Conservation (phyloP, 176 grass and related monocot genomes). For the Juncus inflexus region DNA sequence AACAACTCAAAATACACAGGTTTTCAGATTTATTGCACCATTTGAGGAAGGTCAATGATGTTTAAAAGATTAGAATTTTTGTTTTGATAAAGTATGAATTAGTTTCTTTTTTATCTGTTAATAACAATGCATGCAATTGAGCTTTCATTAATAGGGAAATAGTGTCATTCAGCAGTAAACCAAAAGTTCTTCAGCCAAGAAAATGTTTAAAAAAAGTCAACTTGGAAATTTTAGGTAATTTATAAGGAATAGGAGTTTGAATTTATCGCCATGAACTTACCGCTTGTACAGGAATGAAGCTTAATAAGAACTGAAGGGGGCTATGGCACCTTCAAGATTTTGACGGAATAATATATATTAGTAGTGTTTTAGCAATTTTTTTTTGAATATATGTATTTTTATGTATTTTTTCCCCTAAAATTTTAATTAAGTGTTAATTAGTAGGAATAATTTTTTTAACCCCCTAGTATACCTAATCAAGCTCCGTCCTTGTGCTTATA, state of each 20-base stretch:
- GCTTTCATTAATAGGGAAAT: not conserved
- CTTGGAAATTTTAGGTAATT: not conserved
- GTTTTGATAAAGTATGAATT: slow-evolving; percentile 12
- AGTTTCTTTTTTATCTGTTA: slow-evolving; percentile 1
- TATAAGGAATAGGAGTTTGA: not conserved
- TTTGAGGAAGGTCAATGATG: slow-evolving; percentile 34
- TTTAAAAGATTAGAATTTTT: slow-evolving; percentile 17
- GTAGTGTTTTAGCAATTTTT: too few relatives aligned
- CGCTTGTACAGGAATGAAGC: not conserved
- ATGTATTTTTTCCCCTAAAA: not conserved
- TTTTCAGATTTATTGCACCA: slow-evolving; percentile 27
- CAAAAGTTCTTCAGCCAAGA: not conserved
- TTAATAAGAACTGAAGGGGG: not conserved
- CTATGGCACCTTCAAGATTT: too few relatives aligned
- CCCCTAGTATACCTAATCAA: not conserved
- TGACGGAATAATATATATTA: too few relatives aligned
- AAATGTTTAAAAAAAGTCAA: not conserved
- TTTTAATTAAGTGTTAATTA: not conserved
- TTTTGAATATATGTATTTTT: too few relatives aligned
- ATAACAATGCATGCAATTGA: not conserved
- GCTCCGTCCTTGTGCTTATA: too few relatives aligned
- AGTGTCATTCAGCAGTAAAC: too few relatives aligned
- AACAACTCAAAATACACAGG: slow-evolving; percentile 14
- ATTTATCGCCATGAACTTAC: slow-evolving; percentile 1
- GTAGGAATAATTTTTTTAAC: not conserved